phyloP scores from a whole-genome alignment of 2,329 filamentous ascomycete species.

The Alternaria angustiovoidea region DNA sequence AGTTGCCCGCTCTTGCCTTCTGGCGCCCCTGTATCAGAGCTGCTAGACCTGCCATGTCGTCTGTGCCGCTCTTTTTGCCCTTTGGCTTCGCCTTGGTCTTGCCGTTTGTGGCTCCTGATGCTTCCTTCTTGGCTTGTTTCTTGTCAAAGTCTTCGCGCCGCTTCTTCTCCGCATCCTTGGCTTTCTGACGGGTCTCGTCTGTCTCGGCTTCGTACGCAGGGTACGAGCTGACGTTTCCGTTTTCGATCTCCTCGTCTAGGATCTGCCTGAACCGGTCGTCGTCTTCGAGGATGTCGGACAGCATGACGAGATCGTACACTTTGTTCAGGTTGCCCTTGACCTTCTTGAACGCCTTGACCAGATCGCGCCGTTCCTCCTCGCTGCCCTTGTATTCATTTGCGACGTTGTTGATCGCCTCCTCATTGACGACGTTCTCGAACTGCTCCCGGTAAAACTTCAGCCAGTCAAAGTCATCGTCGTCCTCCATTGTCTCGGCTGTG shows the following conservation, averaged over 20 bases:
- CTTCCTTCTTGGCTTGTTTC: constrained; percentile 59
- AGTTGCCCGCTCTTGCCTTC: constrained; percentile 44
- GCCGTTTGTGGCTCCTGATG: constrained; percentile 58
- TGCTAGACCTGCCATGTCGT: constrained; percentile 48
- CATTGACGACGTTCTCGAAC: constrained; percentile 77
- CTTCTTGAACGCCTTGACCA: constrained; percentile 78
- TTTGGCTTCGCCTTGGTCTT: constrained; percentile 56
- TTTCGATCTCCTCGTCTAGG: constrained; percentile 80
- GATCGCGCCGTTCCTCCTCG: constrained; percentile 81
- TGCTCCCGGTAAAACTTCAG: constrained; percentile 86
- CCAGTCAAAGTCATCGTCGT: constrained; percentile 86
- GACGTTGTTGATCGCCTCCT: constrained; percentile 78
- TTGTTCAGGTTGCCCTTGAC: constrained; percentile 76
- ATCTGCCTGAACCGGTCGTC: constrained; percentile 84
- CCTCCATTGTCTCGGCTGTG: constrained; percentile 78
- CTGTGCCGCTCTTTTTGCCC: constrained; percentile 38
- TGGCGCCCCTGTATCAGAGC: constrained; percentile 50
- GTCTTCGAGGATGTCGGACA: constrained; percentile 83
- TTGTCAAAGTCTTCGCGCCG: constrained; percentile 59
- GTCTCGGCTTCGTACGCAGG: constrained; percentile 74
- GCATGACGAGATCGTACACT: constrained; percentile 84
- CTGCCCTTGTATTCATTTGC: constrained; percentile 82
- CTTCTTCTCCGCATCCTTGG: constrained; percentile 47
- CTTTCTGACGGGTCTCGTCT: constrained; percentile 38
- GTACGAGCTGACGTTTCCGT: constrained; percentile 71